A percentile compares a stretch with the other conserved stretches of the same genome.
phyloP scores from a whole-genome alignment of 805 yeast species.

The Starmerella kuoi region DNA sequence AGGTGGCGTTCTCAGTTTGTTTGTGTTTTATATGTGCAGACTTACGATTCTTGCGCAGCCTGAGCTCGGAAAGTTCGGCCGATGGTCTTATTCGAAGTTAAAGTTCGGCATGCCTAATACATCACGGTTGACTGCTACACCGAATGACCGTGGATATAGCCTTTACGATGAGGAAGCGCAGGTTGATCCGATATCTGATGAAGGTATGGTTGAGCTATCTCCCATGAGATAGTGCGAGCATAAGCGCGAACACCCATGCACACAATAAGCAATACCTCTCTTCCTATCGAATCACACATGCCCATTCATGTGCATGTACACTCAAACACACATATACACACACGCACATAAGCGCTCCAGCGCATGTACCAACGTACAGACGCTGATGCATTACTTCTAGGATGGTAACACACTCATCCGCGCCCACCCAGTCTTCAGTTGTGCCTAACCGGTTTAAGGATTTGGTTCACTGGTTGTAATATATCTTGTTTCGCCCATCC shows the following conservation, averaged over 20 bases:
- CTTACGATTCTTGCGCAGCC: constrained; percentile 49
- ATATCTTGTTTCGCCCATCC: too few relatives aligned
- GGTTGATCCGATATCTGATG: constrained; percentile 6
- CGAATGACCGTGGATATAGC: constrained; percentile 5
- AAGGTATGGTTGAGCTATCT: constrained; percentile 7
- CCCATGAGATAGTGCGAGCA: neutral
- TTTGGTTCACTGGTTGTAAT: too few relatives aligned
- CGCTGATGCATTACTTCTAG: too few relatives aligned
- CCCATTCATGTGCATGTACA: too few relatives aligned
- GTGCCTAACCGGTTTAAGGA: too few relatives aligned
- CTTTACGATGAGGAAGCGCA: constrained; percentile 17
- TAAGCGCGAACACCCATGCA: neutral
- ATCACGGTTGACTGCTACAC: neutral
- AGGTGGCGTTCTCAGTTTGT: constrained; percentile 75
- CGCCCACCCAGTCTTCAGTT: too few relatives aligned
- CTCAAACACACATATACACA: too few relatives aligned
- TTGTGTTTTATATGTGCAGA: constrained; percentile 57
- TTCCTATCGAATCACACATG: too few relatives aligned
- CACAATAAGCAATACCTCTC: neutral
- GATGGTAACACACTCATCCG: too few relatives aligned
- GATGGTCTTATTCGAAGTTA: constrained; percentile 35
- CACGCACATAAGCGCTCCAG: too few relatives aligned
- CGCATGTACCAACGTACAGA: too few relatives aligned
- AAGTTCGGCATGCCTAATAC: constrained; percentile 22
- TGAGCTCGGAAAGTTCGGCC: constrained; percentile 30